These are phyloP conservation scores for Gastrolobium villosum DNA, from an alignment of 306 rosid species.

Conservation along the genomic window DNA sequence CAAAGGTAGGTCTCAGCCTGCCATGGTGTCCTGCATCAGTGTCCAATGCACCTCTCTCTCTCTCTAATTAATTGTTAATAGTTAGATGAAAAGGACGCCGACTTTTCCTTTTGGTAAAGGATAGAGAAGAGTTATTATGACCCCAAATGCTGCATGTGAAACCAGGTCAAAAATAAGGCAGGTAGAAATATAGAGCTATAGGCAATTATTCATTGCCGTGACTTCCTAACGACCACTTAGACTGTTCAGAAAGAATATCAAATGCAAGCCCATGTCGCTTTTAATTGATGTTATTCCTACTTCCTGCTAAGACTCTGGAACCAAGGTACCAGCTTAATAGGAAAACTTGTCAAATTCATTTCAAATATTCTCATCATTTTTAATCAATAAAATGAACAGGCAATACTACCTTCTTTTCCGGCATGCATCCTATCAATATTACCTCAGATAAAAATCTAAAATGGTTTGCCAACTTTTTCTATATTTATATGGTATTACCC, in stretches of 20 bases:
- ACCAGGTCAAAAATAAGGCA: slow-evolving; percentile 41
- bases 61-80: slow-evolving; percentile 39
- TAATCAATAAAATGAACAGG: neutral
- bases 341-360: neutral
- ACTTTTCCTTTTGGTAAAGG: slow-evolving; percentile 50
- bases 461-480: neutral
- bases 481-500: neutral
- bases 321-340: neutral
- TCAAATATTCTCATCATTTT: neutral
- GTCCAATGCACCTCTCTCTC: slow-evolving; percentile 42
- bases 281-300: neutral
- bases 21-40: slow-evolving; percentile 37
- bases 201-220: neutral
- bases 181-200: slow-evolving; percentile 14
- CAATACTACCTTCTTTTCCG: neutral
- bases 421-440: neutral
- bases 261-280: neutral
- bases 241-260: neutral
- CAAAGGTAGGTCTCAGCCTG: slow-evolving; percentile 39
- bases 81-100: slow-evolving; percentile 49
- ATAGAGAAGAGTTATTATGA: slow-evolving; percentile 43
- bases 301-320: neutral
- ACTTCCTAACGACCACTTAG: neutral
- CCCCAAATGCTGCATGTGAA: slow-evolving; percentile 57
- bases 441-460: neutral